phyloP scores from a whole-genome alignment of 345 rosid species.

The Toxicodendron radicans region DNA sequence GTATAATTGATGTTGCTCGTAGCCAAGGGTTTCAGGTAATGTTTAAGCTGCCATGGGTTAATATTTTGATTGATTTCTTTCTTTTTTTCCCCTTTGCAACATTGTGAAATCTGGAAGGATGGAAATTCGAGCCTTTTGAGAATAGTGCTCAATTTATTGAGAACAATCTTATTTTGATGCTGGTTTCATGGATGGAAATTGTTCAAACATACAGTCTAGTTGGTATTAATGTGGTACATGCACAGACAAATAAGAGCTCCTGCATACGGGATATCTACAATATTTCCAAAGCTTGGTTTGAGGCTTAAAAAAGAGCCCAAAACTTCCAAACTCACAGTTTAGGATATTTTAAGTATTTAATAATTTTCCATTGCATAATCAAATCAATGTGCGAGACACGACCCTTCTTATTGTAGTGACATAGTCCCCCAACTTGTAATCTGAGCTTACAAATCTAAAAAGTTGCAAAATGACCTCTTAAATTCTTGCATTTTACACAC shows the following conservation, averaged over 20 bases:
- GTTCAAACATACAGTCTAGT: not conserved
- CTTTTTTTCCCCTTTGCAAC: not conserved
- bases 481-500: not conserved
- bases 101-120: not conserved
- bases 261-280: not conserved
- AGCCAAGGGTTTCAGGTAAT: constrained; percentile 67
- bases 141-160: not conserved
- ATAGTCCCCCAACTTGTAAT: not conserved
- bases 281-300: not conserved
- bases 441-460: not conserved
- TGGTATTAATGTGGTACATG: not conserved
- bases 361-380: not conserved
- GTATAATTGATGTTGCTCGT: constrained; percentile 85
- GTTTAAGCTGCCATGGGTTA: not conserved
- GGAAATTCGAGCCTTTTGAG: not conserved
- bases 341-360: not conserved
- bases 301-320: not conserved
- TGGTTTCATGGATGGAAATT: not conserved
- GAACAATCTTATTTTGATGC: not conserved
- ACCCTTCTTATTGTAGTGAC: not conserved
- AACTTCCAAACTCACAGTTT: not conserved
- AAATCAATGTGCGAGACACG: too few species aligned
- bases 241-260: not conserved
- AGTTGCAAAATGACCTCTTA: not conserved
- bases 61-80: not conserved